Conservation (phyloP, 1,284 basidiomycete genomes). For the Cryptococcus sp. region DNA sequence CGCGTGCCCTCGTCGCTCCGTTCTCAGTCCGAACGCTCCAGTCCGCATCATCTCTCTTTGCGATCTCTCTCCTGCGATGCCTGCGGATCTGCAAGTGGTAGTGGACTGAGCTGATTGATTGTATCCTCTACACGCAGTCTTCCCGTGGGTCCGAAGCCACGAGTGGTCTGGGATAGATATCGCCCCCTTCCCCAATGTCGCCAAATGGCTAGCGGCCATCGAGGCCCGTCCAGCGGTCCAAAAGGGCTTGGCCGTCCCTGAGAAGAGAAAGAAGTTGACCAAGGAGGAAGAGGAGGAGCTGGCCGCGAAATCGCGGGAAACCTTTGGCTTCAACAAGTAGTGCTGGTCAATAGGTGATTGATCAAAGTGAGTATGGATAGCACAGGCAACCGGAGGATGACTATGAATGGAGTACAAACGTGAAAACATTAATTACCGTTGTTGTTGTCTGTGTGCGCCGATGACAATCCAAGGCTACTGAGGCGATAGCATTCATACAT, state of each 20-base stretch:
- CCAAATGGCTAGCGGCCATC: conserved; percentile 59
- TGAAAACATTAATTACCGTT: too few species aligned
- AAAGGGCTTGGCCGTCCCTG: conserved; percentile 50
- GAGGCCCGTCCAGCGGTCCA: conserved; percentile 54
- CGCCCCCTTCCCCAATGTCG: conserved; percentile 62
- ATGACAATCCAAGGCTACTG: too few species aligned
- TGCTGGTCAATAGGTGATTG: too few species aligned
- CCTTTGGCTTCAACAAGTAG: conserved; percentile 14
- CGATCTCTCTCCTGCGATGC: background rate
- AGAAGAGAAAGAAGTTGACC: conserved; percentile 17
- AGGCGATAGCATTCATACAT: too few species aligned
- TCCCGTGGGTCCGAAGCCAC: conserved; percentile 59
- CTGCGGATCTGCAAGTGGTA: background rate
- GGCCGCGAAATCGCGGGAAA: conserved; percentile 19
- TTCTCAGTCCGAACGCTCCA: background rate
- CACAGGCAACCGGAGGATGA: too few species aligned
- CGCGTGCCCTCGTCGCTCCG: conserved; percentile 25
- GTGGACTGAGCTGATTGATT: background rate
- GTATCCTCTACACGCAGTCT: conserved; percentile 17
- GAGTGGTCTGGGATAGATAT: conserved; percentile 59
- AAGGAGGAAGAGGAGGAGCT: conserved; percentile 35
- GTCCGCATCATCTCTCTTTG: background rate
- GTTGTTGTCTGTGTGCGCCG: too few species aligned
- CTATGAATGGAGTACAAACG: too few species aligned
- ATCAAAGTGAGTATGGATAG: too few species aligned